A percentile compares a stretch with the other conserved stretches of the same genome.
These are phyloP conservation scores for Sclerotinia subarctica DNA, from an alignment of 2,329 filamentous ascomycete genomes.

Conservation along the genomic window DNA sequence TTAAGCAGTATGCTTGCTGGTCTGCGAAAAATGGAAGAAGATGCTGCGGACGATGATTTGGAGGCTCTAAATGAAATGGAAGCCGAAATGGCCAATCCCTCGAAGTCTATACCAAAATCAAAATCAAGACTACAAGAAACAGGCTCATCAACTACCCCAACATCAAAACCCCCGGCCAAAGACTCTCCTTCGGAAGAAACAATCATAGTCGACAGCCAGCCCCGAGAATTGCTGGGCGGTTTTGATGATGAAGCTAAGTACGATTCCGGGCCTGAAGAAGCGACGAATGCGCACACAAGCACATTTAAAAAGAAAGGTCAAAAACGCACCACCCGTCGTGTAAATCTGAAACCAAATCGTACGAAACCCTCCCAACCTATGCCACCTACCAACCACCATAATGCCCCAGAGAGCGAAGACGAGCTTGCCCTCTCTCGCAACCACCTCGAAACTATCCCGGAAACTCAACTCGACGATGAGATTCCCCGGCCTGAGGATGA, in stretches of 20 bases:
- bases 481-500: neutral
- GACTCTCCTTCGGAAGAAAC: constrained; percentile 36
- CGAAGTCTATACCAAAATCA: constrained; percentile 15
- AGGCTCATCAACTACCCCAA: constrained; percentile 11
- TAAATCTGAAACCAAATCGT: constrained; percentile 59
- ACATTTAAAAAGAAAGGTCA: constrained; percentile 80
- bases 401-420: constrained; percentile 40
- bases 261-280: constrained; percentile 51
- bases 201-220: constrained; percentile 44
- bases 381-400: constrained; percentile 35
- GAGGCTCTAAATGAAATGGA: constrained; percentile 73
- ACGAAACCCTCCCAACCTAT: constrained; percentile 45
- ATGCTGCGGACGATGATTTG: constrained; percentile 67
- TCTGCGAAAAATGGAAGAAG: constrained; percentile 67
- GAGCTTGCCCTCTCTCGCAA: constrained; percentile 35
- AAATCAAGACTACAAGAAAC: constrained; percentile 27
- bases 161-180: neutral
- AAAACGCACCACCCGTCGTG: constrained; percentile 70
- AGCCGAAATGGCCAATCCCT: constrained; percentile 39
- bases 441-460: constrained; percentile 26
- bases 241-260: constrained; percentile 62
- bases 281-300: constrained; percentile 41
- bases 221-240: constrained; percentile 49
- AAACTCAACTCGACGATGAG: constrained; percentile 31
- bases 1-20: constrained; percentile 72